Conservation (phyloP, 495 filamentous ascomycete species). For the Podospora bellae-mahoneyi region DNA sequence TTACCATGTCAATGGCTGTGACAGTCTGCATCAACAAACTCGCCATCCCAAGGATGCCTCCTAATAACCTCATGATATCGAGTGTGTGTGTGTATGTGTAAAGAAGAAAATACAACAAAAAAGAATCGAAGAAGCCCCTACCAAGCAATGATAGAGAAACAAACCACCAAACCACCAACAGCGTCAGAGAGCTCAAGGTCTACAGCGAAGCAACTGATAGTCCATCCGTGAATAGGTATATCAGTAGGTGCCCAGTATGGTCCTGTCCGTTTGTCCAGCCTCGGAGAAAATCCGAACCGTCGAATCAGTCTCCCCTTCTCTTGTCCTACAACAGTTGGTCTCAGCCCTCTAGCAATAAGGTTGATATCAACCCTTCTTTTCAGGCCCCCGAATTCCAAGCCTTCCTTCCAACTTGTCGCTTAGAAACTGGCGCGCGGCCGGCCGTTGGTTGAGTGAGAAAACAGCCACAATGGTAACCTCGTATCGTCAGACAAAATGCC, state of each 20-base stretch:
- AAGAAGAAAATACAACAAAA: conserved; percentile 18
- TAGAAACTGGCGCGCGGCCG: neutral
- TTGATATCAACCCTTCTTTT: neutral
- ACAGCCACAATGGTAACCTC: neutral
- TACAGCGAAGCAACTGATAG: conserved; percentile 14
- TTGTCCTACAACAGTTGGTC: neutral
- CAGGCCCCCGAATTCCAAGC: no score
- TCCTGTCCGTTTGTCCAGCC: neutral
- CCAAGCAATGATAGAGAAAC: neutral
- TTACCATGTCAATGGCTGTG: conserved; percentile 28
- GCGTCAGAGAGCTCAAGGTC: conserved; percentile 5
- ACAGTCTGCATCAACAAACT: conserved; percentile 26
- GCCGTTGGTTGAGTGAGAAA: neutral
- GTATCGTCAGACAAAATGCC: neutral
- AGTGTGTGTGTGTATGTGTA: neutral
- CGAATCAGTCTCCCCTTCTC: neutral
- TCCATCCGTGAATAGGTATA: neutral
- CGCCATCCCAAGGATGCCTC: conserved; percentile 12
- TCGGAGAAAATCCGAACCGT: neutral
- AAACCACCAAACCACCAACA: neutral
- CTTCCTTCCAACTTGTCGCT: neutral
- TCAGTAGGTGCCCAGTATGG: neutral
- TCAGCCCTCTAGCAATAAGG: neutral
- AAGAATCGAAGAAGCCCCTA: conserved; percentile 11
- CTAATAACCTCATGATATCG: conserved; percentile 28